A percentile compares a stretch with the other conserved stretches of the same genome.
phyloP scores from a whole-genome alignment of 208 protist species.

The Zelonia costaricensis region DNA sequence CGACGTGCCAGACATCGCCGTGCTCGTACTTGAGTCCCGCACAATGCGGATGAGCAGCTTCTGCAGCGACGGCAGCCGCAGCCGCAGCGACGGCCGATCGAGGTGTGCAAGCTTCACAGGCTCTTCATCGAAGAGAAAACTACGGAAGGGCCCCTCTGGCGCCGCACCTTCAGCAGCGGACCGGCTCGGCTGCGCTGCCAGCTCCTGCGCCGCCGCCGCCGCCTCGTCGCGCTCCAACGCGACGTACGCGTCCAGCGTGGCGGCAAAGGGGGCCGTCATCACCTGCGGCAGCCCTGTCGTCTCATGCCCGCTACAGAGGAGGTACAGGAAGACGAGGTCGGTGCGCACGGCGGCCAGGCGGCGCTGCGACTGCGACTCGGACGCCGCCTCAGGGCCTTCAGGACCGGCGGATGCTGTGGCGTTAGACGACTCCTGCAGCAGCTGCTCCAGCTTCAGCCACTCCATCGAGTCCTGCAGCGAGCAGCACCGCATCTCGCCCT shows the following conservation, averaged over 20 bases:
- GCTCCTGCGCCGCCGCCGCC: background rate
- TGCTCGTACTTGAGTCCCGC: no score
- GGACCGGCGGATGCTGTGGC: no score
- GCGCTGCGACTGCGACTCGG: constrained; percentile 14
- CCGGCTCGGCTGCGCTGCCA: no score
- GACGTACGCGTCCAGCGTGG: constrained; percentile 64
- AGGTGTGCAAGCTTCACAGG: constrained; percentile 9
- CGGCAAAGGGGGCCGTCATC: constrained; percentile 45
- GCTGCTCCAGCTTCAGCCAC: constrained; percentile 65
- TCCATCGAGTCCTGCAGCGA: constrained; percentile 57
- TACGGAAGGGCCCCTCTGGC: constrained; percentile 15
- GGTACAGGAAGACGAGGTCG: constrained; percentile 65
- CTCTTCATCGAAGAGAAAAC: constrained; percentile 36
- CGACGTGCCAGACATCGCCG: no score
- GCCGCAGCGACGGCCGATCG: constrained; percentile 32
- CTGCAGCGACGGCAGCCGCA: constrained; percentile 35
- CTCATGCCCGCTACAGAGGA: constrained; percentile 54
- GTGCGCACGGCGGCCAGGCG: constrained; percentile 51
- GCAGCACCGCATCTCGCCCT: constrained; percentile 64
- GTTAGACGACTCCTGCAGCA: constrained; percentile 14
- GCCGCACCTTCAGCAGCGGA: no score
- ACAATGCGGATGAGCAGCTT: constrained; percentile 40
- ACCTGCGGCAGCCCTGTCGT: constrained; percentile 45
- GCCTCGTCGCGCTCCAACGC: constrained; percentile 13
- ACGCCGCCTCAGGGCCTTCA: background rate